A percentile compares a stretch with the other conserved stretches of the same genome.
phyloP scores from a whole-genome alignment of 179 eudicot species.

The Silene vulgaris region DNA sequence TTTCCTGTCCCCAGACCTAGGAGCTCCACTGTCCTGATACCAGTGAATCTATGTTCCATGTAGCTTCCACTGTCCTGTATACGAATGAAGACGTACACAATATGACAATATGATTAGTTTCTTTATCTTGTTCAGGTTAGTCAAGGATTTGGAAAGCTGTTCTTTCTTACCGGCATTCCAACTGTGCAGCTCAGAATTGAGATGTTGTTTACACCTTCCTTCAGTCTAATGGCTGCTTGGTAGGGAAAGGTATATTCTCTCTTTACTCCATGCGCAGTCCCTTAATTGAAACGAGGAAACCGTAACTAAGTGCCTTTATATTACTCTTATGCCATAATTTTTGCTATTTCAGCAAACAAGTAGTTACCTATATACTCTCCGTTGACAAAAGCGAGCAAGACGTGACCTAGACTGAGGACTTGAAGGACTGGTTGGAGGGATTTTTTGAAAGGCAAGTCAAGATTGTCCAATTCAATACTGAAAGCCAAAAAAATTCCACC shows the following conservation, averaged over 20 bases:
- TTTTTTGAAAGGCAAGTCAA: conserved; percentile 60
- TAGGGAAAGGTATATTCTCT: conserved; percentile 53
- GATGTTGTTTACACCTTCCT: conserved; percentile 58
- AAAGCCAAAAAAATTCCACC: conserved; percentile 5
- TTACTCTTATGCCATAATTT: background rate
- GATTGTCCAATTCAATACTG: conserved; percentile 52
- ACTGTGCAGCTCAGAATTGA: conserved; percentile 54
- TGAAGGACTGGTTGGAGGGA: conserved; percentile 64
- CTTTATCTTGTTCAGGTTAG: background rate
- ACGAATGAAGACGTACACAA: background rate
- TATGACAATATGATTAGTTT: conserved; percentile 12
- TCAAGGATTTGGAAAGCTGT: background rate
- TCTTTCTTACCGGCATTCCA: conserved; percentile 65
- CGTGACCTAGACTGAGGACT: conserved; percentile 71
- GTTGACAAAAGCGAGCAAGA: conserved; percentile 63
- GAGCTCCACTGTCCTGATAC: conserved; percentile 48
- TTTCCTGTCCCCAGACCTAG: conserved; percentile 75
- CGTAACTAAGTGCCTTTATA: background rate
- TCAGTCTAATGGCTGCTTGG: conserved; percentile 44
- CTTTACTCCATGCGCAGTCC: conserved; percentile 69
- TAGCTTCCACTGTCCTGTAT: conserved; percentile 80
- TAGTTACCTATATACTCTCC: conserved; percentile 62
- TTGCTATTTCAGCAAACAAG: background rate
- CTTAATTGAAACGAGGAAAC: conserved; percentile 26
- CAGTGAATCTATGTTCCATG: conserved; percentile 79